Evolutionary conservation across 768 basidiomycete species (phyloP).

Genomic region (Lentinula sp.): DNA sequence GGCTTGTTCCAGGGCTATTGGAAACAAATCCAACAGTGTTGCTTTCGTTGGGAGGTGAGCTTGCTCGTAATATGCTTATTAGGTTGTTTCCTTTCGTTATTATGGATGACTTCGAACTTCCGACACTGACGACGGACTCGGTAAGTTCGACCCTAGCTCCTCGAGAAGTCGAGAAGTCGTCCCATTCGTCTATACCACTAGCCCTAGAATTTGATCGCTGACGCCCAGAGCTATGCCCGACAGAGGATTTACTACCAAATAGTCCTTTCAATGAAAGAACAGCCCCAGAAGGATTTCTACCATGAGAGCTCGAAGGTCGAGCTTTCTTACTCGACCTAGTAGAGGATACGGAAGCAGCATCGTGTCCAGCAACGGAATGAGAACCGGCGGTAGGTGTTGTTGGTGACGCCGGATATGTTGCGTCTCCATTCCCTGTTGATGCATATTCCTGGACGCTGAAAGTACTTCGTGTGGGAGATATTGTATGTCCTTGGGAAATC

Average conservation of each 20-base stretch:
- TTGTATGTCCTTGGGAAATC: conserved; percentile 15
- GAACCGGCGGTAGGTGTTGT: conserved; percentile 26
- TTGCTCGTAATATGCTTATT: conserved; percentile 42
- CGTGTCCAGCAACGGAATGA: conserved; percentile 19
- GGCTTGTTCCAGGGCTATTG: neutral
- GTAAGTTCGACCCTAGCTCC: conserved; percentile 19
- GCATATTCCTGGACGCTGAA: conserved; percentile 11
- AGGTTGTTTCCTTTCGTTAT: conserved; percentile 48
- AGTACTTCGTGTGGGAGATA: conserved; percentile 16
- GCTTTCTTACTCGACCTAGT: conserved; percentile 20
- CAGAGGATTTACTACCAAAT: conserved; percentile 30
- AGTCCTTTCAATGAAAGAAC: conserved; percentile 58
- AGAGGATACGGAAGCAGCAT: conserved; percentile 30
- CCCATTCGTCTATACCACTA: conserved; percentile 20
- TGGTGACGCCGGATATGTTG: conserved; percentile 35
- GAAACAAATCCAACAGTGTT: conserved; percentile 7
- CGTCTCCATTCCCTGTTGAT: conserved; percentile 18
- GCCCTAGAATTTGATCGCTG: conserved; percentile 53
- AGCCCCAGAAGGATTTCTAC: conserved; percentile 19
- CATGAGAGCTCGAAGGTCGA: conserved; percentile 13
- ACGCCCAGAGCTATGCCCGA: conserved; percentile 19
- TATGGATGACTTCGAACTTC: conserved; percentile 44
- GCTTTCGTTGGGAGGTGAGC: conserved; percentile 8
- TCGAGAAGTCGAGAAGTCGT: conserved; percentile 18
- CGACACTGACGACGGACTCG: neutral